phyloP scores from a whole-genome alignment of 106 monocot species.

The Phalaenopsis equestris region DNA sequence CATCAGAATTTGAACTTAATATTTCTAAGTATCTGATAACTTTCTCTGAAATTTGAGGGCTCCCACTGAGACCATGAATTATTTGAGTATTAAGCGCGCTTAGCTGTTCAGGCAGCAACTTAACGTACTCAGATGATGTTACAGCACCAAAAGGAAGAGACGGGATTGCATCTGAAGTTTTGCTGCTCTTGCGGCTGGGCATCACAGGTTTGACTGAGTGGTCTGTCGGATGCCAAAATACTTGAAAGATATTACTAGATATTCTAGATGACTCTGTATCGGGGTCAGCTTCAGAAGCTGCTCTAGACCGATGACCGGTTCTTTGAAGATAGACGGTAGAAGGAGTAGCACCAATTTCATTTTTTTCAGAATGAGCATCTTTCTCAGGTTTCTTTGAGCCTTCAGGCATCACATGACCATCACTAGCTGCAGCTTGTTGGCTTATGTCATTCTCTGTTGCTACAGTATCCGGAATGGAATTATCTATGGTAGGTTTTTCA shows the following conservation, averaged over 20 bases:
- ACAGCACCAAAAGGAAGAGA: slow-evolving; percentile 58
- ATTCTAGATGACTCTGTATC: slow-evolving; percentile 28
- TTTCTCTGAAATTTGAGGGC: slow-evolving; percentile 58
- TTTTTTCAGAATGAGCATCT: slow-evolving; percentile 22
- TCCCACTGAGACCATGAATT: slow-evolving; percentile 54
- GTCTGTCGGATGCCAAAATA: slow-evolving; percentile 84
- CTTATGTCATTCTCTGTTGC: slow-evolving; percentile 20
- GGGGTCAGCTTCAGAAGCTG: slow-evolving; percentile 14
- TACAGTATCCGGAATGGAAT: slow-evolving; percentile 27
- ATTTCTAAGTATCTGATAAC: slow-evolving; percentile 74
- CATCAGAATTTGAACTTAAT: slow-evolving; percentile 75
- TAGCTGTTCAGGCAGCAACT: slow-evolving; percentile 51
- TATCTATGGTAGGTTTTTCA: slow-evolving; percentile 22
- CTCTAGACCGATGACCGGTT: slow-evolving; percentile 33
- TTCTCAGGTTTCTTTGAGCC: slow-evolving; percentile 26
- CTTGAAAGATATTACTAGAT: slow-evolving; percentile 28
- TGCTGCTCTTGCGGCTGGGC: slow-evolving; percentile 70
- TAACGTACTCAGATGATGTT: slow-evolving; percentile 64
- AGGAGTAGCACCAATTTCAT: slow-evolving; percentile 40
- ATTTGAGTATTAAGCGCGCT: slow-evolving; percentile 51
- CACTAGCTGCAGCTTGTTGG: slow-evolving; percentile 21
- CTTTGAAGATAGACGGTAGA: slow-evolving; percentile 25
- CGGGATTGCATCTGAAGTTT: slow-evolving; percentile 39
- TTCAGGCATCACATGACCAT: slow-evolving; percentile 16
- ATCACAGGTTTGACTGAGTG: slow-evolving; percentile 88